Evolutionary conservation across 495 filamentous ascomycete species (phyloP).

Genomic region (Daldinia childiae): DNA sequence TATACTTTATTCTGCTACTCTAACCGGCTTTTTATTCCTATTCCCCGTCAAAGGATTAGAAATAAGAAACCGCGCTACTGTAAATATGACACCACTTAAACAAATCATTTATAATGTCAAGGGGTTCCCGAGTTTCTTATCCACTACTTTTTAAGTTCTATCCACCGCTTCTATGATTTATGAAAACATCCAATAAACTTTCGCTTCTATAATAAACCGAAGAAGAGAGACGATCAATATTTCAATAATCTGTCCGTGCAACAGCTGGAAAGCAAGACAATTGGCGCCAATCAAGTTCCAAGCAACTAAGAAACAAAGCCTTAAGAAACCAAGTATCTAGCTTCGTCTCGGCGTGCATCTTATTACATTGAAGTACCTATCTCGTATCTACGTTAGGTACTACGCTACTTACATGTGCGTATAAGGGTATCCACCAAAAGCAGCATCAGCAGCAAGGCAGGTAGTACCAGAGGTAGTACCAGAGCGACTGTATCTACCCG

Average conservation of each 20-base stretch:
- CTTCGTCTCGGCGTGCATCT: not conserved
- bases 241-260: not conserved
- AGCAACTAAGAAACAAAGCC: not conserved
- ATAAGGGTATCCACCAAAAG: not conserved
- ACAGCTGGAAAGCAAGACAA: not conserved
- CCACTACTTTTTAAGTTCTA: not conserved
- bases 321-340: not conserved
- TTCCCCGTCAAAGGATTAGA: conserved; percentile 8
- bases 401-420: not conserved
- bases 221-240: not conserved
- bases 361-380: not conserved
- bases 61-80: conserved; percentile 30
- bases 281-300: too few relatives aligned
- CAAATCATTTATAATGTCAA: conserved; percentile 7
- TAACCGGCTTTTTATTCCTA: conserved; percentile 22
- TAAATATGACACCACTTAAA: conserved; percentile 25
- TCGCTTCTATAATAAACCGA: not conserved
- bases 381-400: not conserved
- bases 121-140: conserved; percentile 11
- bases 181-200: not conserved
- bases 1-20: not conserved
- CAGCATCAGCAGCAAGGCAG: not conserved
- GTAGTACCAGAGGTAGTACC: conserved; percentile 8
- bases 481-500: conserved; percentile 10
- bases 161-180: not conserved